phyloP scores from a whole-genome alignment of 164 flowering plant genomes.

The Malania oleifera region DNA sequence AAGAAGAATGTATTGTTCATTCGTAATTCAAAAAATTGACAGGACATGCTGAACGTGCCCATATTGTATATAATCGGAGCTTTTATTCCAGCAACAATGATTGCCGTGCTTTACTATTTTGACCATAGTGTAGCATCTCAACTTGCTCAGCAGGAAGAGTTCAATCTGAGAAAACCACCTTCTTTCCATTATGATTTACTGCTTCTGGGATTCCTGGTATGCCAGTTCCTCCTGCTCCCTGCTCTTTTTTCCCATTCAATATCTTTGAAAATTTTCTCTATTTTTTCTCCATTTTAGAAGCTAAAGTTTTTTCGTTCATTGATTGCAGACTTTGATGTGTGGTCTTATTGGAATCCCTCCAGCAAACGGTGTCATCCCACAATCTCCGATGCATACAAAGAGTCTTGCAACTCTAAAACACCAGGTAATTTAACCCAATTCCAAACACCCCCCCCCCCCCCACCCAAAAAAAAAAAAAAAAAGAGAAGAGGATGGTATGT shows the following conservation, averaged over 20 bases:
- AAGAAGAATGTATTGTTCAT: background rate
- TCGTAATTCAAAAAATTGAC: slow-evolving; percentile 24
- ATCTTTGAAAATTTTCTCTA: background rate
- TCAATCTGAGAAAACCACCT: slow-evolving; percentile 90
- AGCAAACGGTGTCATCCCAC: slow-evolving; percentile 97
- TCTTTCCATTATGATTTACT: slow-evolving; percentile 94
- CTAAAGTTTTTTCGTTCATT: slow-evolving; percentile 1
- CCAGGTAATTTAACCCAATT: slow-evolving; percentile 47
- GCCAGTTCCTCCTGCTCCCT: slow-evolving; percentile 4
- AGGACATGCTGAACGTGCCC: slow-evolving; percentile 96
- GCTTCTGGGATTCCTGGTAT: slow-evolving; percentile 89
- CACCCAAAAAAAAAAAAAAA: no score
- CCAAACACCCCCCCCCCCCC: background rate
- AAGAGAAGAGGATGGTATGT: no score
- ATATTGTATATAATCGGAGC: slow-evolving; percentile 85
- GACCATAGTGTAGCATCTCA: slow-evolving; percentile 99
- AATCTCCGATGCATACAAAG: slow-evolving; percentile 99
- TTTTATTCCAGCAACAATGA: slow-evolving; percentile 97
- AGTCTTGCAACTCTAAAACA: slow-evolving; percentile 97
- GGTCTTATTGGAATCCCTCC: slow-evolving; percentile 99
- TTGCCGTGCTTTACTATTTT: slow-evolving; percentile 96
- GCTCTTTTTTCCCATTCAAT: background rate
- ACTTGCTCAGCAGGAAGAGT: slow-evolving; percentile 97
- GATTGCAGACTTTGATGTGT: slow-evolving; percentile 67
- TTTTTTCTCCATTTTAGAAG: background rate